These are phyloP conservation scores for Exophiala sideris DNA, from an alignment of 2,329 filamentous ascomycete genomes.

Conservation along the genomic window DNA sequence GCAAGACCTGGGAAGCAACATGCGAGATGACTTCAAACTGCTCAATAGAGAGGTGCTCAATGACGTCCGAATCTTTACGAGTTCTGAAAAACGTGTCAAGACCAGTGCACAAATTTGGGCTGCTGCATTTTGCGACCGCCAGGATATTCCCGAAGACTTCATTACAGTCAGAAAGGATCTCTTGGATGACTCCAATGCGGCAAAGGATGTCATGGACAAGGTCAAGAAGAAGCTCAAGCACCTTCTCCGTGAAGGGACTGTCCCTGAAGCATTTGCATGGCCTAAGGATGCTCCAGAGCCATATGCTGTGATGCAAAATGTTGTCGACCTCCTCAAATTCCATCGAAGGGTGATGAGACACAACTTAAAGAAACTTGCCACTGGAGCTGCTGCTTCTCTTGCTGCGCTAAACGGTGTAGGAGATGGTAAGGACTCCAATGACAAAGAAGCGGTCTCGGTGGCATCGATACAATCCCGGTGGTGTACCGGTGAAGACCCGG, in stretches of 20 bases:
- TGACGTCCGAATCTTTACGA: constrained; percentile 92
- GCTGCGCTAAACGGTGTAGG: constrained; percentile 30
- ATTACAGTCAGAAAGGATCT: constrained; percentile 92
- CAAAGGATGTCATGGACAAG: constrained; percentile 99
- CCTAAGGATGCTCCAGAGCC: constrained; percentile 90
- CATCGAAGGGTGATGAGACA: constrained; percentile 92
- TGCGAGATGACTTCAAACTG: constrained; percentile 89
- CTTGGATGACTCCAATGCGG: constrained; percentile 94
- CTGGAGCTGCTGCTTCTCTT: constrained; percentile 59
- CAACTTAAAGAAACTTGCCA: constrained; percentile 80
- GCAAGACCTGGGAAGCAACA: constrained; percentile 89
- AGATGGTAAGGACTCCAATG: constrained; percentile 23
- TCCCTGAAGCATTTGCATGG: constrained; percentile 97
- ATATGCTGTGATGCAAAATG: constrained; percentile 83
- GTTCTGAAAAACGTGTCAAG: constrained; percentile 88
- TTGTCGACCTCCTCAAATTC: constrained; percentile 96
- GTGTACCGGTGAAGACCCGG: constrained; percentile 94
- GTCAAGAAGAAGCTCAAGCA: constrained; percentile 99
- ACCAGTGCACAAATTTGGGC: constrained; percentile 96
- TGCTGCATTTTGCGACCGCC: constrained; percentile 79
- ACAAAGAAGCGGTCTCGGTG: constrained; percentile 50
- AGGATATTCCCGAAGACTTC: constrained; percentile 78
- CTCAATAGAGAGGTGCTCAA: constrained; percentile 90
- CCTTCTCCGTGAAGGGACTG: constrained; percentile 84
- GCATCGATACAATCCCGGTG: constrained; percentile 80